phyloP scores from a whole-genome alignment of 768 basidiomycete genomes.

The Suillus tomentosus region DNA sequence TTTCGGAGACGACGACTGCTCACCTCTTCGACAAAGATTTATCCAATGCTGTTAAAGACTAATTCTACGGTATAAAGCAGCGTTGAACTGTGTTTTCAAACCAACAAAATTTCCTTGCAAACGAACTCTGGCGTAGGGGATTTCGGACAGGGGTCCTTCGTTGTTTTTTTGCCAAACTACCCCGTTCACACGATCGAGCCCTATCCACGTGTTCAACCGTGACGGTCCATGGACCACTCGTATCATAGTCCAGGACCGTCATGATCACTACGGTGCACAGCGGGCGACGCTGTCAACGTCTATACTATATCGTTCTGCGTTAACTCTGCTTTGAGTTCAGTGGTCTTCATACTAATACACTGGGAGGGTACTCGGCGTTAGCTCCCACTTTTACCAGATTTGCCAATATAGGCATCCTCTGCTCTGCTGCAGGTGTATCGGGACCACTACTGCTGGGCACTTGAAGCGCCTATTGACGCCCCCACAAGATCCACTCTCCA shows the following conservation, averaged over 20 bases:
- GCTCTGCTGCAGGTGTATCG: slow-evolving; percentile 17
- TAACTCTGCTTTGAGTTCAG: background rate
- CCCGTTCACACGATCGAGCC: slow-evolving; percentile 10
- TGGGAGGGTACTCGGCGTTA: background rate
- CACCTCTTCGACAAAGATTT: slow-evolving; percentile 19
- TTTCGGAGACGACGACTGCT: slow-evolving; percentile 3
- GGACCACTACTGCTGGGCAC: slow-evolving; percentile 5
- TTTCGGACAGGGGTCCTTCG: slow-evolving; percentile 12
- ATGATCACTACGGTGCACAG: background rate
- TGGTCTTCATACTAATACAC: background rate
- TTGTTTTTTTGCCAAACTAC: slow-evolving; percentile 13
- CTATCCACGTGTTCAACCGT: slow-evolving; percentile 10
- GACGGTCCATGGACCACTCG: slow-evolving; percentile 6
- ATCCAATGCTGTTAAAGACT: background rate
- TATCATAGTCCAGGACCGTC: background rate
- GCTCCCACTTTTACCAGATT: slow-evolving; percentile 12
- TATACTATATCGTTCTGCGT: background rate
- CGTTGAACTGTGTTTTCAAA: background rate
- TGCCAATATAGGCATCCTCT: slow-evolving; percentile 27
- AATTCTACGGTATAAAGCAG: slow-evolving; percentile 7
- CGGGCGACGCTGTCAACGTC: background rate
- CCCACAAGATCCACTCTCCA: slow-evolving; percentile 11
- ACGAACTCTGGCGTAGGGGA: slow-evolving; percentile 7
- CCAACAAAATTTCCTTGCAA: background rate
- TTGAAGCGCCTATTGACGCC: background rate